These are phyloP conservation scores for Lachnellula willkommii DNA, from an alignment of 2,329 filamentous ascomycete species.

Conservation along the genomic window DNA sequence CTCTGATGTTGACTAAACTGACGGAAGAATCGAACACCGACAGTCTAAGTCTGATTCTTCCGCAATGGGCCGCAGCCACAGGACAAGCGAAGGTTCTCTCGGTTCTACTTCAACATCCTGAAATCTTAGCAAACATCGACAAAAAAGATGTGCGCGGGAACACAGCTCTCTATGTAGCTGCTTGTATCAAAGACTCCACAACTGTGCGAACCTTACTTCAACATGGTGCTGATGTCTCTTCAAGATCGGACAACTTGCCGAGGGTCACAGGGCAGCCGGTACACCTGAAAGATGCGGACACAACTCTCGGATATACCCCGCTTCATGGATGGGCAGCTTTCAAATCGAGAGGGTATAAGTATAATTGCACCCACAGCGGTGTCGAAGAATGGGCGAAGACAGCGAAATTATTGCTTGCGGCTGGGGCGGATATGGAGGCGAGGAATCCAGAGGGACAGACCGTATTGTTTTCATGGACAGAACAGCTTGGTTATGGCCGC, in stretches of 20 bases:
- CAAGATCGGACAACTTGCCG: constrained; percentile 1
- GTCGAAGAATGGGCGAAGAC: not conserved
- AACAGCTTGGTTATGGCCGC: not conserved
- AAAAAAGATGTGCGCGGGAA: constrained; percentile 5
- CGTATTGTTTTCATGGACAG: constrained; percentile 8
- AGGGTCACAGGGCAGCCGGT: not conserved
- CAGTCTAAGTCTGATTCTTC: not conserved
- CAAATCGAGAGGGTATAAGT: not conserved
- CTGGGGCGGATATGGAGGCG: constrained; percentile 20
- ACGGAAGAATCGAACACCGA: not conserved
- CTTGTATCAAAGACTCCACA: not conserved
- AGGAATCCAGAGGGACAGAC: constrained; percentile 1
- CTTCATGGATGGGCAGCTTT: not conserved
- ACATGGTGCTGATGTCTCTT: constrained; percentile 4
- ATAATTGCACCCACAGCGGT: not conserved
- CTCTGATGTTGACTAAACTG: not conserved
- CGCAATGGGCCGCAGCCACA: constrained; percentile 2
- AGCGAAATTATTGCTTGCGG: constrained; percentile 10
- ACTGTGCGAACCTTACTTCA: constrained; percentile 3
- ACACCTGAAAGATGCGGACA: not conserved
- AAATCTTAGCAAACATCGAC: constrained; percentile 1
- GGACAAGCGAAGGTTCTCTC: not conserved
- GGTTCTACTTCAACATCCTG: not conserved
- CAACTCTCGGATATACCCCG: not conserved
- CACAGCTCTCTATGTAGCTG: constrained; percentile 9